A percentile compares a stretch with the other conserved stretches of the same genome.
Evolutionary conservation across 345 rosid species (phyloP).

Genomic region (Boechera retrofracta): DNA sequence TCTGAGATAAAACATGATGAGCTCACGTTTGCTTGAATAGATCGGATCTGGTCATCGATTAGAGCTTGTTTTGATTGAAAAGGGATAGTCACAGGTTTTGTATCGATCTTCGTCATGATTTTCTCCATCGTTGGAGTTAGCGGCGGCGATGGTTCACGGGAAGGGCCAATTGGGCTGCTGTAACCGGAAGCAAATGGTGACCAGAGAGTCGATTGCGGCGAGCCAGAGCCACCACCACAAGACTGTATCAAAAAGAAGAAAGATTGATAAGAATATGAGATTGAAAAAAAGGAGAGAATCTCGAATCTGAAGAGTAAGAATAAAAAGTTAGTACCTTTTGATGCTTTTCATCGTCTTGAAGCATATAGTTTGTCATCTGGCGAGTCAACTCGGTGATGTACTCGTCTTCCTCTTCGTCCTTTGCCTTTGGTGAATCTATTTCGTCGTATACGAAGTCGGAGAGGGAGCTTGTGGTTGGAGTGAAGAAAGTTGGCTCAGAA

Average conservation of each 20-base stretch:
- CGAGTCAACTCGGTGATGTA: constrained; percentile 72
- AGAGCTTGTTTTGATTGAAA: constrained; percentile 61
- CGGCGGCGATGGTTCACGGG: constrained; percentile 52
- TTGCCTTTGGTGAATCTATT: constrained; percentile 25
- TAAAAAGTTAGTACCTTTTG: constrained; percentile 27
- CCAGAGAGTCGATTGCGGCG: constrained; percentile 56
- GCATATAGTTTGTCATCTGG: constrained; percentile 77
- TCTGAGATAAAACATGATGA: background rate
- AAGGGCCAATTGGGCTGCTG: constrained; percentile 45
- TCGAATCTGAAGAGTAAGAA: constrained; percentile 26
- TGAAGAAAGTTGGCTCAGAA: constrained; percentile 38
- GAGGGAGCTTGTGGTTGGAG: constrained; percentile 40
- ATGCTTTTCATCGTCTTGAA: constrained; percentile 49
- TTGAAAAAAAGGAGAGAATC: constrained; percentile 3
- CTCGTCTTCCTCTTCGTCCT: constrained; percentile 59
- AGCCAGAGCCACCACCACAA: constrained; percentile 43
- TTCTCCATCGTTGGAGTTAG: constrained; percentile 46
- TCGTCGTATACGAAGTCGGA: background rate
- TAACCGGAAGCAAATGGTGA: constrained; percentile 49
- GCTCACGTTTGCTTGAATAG: constrained; percentile 60
- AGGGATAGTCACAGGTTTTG: constrained; percentile 22
- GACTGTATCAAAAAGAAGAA: constrained; percentile 37
- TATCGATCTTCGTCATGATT: constrained; percentile 43
- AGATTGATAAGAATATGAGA: background rate
- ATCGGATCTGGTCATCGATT: constrained; percentile 64